These are phyloP conservation scores for Suhomyces yuchorum DNA, from an alignment of 1,139 yeast genomes.

Conservation along the genomic window DNA sequence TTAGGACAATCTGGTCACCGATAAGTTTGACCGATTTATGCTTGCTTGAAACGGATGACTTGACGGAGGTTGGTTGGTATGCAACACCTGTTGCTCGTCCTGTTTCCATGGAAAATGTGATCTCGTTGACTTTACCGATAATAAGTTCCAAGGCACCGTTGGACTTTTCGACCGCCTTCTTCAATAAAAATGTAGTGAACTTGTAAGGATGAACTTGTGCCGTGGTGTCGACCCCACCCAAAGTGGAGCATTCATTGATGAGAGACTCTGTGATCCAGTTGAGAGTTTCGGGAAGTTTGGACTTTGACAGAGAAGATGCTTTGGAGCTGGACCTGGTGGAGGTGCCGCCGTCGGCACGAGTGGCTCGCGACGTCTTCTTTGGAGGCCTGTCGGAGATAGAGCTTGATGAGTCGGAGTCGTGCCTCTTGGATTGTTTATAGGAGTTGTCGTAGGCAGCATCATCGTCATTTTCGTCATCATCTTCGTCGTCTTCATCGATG, in stretches of 20 bases:
- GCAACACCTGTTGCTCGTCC: constrained; percentile 68
- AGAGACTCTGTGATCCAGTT: constrained; percentile 77
- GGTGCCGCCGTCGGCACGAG: constrained; percentile 18
- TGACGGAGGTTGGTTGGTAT: constrained; percentile 55
- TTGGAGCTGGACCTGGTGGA: constrained; percentile 6
- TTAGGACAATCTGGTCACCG: constrained; percentile 78
- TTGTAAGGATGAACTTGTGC: constrained; percentile 97
- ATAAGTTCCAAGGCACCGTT: constrained; percentile 83
- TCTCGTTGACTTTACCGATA: constrained; percentile 77
- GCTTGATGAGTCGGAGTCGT: constrained; percentile 25
- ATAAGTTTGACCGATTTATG: constrained; percentile 38
- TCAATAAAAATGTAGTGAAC: constrained; percentile 78
- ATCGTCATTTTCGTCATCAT: constrained; percentile 15
- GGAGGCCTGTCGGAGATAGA: constrained; percentile 32
- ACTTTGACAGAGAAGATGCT: constrained; percentile 14
- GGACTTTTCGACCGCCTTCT: constrained; percentile 69
- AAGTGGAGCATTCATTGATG: constrained; percentile 71
- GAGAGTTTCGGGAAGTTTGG: constrained; percentile 65
- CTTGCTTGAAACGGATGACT: constrained; percentile 11
- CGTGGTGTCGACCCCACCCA: constrained; percentile 87
- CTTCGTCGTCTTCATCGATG: constrained; percentile 24
- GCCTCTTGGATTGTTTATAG: constrained; percentile 18
- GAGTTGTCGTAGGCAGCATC: constrained; percentile 1
- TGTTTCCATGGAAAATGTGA: constrained; percentile 60
- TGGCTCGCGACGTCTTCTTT: constrained; percentile 36